These are phyloP conservation scores for Cutaneotrichosporon curvatum DNA, from an alignment of 1,284 basidiomycete species.

Conservation along the genomic window DNA sequence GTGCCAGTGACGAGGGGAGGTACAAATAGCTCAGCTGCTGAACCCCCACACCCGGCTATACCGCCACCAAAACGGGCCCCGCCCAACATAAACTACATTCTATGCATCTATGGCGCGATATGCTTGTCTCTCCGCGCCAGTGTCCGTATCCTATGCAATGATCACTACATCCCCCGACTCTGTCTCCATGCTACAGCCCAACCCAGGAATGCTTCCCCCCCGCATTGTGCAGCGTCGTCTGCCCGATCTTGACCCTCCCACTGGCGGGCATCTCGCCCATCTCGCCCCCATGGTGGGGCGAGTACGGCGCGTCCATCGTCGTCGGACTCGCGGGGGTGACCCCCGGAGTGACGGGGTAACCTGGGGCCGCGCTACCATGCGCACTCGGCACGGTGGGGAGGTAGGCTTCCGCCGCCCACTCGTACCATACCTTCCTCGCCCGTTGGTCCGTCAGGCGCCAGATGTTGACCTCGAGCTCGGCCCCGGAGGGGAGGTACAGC, in stretches of 20 bases:
- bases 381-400: conserved; percentile 50
- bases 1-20: too few relatives aligned
- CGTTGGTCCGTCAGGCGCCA: conserved; percentile 86
- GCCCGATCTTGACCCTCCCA: conserved; percentile 72
- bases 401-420: conserved; percentile 93
- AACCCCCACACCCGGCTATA: too few relatives aligned
- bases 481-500: conserved; percentile 82
- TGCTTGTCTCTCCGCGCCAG: too few relatives aligned
- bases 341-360: conserved; percentile 3
- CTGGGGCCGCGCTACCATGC: conserved; percentile 1
- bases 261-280: conserved; percentile 9
- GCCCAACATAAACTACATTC: too few relatives aligned
- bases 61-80: too few relatives aligned
- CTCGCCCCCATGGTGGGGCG: conserved; percentile 11
- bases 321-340: conserved; percentile 27
- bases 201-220: conserved; percentile 87
- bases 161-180: too few relatives aligned
- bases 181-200: conserved; percentile 55
- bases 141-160: too few relatives aligned
- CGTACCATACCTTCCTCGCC: conserved; percentile 78
- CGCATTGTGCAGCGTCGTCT: conserved; percentile 84
- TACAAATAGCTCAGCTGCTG: too few relatives aligned
- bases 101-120: too few relatives aligned
- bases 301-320: conserved; percentile 49
- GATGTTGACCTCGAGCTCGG: conserved; percentile 85